Evolutionary conservation across 2,329 filamentous ascomycete genomes (phyloP).

Genomic region (Phialophora macrospora): DNA sequence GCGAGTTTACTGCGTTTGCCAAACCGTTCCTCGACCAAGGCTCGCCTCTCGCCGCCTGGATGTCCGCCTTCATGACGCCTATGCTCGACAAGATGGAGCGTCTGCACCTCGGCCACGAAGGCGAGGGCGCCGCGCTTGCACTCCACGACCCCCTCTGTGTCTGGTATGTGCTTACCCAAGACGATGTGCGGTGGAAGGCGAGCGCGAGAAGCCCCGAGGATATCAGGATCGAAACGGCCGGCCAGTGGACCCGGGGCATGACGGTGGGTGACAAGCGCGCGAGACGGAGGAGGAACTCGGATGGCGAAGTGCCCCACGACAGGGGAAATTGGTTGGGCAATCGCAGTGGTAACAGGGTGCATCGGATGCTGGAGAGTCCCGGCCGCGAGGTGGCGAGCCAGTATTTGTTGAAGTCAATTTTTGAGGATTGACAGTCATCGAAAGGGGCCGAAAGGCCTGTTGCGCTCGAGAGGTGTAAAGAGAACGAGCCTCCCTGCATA

Average conservation of each 20-base stretch:
- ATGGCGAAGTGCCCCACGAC: slow-evolving; percentile 70
- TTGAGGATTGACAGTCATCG: not conserved
- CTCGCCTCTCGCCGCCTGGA: slow-evolving; percentile 72
- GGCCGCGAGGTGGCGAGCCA: slow-evolving; percentile 26
- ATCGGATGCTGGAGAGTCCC: slow-evolving; percentile 67
- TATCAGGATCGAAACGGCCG: slow-evolving; percentile 83
- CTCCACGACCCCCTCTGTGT: slow-evolving; percentile 79
- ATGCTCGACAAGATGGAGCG: slow-evolving; percentile 71
- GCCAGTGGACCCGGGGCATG: slow-evolving; percentile 95
- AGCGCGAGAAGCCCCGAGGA: slow-evolving; percentile 69
- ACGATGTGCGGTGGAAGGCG: slow-evolving; percentile 48
- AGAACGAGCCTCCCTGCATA: too few species aligned
- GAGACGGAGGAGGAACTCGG: slow-evolving; percentile 51
- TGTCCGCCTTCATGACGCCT: slow-evolving; percentile 71
- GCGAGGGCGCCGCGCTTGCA: slow-evolving; percentile 61
- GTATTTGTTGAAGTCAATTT: slow-evolving; percentile 21
- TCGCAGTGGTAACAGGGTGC: slow-evolving; percentile 77
- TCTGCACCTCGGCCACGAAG: slow-evolving; percentile 60
- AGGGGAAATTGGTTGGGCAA: slow-evolving; percentile 75
- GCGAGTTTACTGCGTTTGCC: slow-evolving; percentile 63
- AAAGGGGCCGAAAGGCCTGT: not conserved
- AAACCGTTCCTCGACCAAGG: slow-evolving; percentile 62
- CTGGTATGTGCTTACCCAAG: slow-evolving; percentile 72
- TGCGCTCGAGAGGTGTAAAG: too few species aligned
- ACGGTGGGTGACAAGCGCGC: slow-evolving; percentile 78